Evolutionary conservation across 352 stramenopile species (phyloP), one percentile per base, ranked within the genome.

Genomic region (Achlya hypogyna): DNA sequence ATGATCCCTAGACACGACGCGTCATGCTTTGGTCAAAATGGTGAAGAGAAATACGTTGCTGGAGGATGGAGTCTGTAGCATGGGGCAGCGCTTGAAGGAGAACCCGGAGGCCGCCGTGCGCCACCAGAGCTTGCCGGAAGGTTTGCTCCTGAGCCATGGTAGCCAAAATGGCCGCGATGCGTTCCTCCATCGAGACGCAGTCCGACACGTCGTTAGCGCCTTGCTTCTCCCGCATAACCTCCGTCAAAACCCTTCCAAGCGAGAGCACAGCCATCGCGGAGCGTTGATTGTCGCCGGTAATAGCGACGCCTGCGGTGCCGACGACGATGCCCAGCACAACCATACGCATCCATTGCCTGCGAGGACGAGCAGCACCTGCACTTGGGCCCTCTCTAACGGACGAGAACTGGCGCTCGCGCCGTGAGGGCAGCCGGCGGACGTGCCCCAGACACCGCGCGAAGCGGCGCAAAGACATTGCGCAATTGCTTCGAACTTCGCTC

Each of bases 1-100:
- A 58, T n/a, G 28, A 67, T 67, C 28, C 60, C 60, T 67, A n/a
- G 22, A 65, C 60, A 58, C 43, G n/a, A 9, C 43, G 10, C 45
- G 42, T 52, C 16, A n/a, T 31, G 42, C 20, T 5, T 28, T 9
- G 27, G 8, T 5, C 10, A 38, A 16, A 58, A 1, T 16, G 9
- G 5, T 4, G 4, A n/a, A n/a, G 5, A 27, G 51, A 10, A 29
- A 16, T 58, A 67, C 60, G 60, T 51, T 67, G 25, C 29, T 58
- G 38, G 18, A 67, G 43, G 8, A 32, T 47, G 0, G 29, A 22
- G 22, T 67, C 60, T 4, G n/a, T 59, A 12, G 40, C 51, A 43
- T 67, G 45, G 18, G 25, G 25, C n/a, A 49, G 47, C 25, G 60
- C 49, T 16, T 67, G 25, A 27, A 67, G n/a, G 28, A 67, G 31